These are phyloP conservation scores for Suillus sp. DNA, from an alignment of 768 basidiomycete species.

Conservation along the genomic window DNA sequence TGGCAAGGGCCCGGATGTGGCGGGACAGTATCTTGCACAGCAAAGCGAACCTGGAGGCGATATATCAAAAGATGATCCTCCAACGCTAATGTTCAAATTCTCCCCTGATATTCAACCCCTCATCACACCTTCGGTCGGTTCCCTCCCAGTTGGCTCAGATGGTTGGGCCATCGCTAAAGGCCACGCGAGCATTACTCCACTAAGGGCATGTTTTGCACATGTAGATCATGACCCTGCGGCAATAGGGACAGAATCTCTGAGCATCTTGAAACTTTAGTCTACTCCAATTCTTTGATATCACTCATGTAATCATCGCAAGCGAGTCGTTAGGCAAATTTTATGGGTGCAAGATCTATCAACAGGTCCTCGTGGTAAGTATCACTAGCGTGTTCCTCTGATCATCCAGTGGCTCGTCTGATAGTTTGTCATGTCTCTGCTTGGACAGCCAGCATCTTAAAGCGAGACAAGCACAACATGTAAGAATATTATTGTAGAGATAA, in stretches of 20 bases:
- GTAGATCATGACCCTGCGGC: constrained; percentile 13
- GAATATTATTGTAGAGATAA: constrained; percentile 13
- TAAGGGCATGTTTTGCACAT: constrained; percentile 76
- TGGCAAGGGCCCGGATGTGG: constrained; percentile 48
- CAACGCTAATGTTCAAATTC: constrained; percentile 70
- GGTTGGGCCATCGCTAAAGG: constrained; percentile 77
- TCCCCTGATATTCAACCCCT: constrained; percentile 70
- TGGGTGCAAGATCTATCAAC: not conserved
- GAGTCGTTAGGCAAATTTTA: not conserved
- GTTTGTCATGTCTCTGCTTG: constrained; percentile 19
- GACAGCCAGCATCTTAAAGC: constrained; percentile 19
- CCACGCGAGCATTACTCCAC: constrained; percentile 74
- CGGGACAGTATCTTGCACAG: constrained; percentile 23
- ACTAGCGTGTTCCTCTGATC: not conserved
- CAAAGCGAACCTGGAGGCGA: constrained; percentile 12
- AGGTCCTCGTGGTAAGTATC: not conserved
- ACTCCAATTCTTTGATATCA: not conserved
- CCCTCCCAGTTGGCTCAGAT: constrained; percentile 78
- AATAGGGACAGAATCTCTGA: constrained; percentile 36
- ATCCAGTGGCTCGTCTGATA: constrained; percentile 18
- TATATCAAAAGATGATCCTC: constrained; percentile 24
- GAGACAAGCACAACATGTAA: constrained; percentile 21
- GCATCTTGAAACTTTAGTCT: constrained; percentile 60
- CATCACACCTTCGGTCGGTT: constrained; percentile 57
- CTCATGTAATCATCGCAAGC: not conserved